Percentiles rank a stretch among this genome's conserved stretches.
Evolutionary conservation across 2,329 filamentous ascomycete species (phyloP).

Genomic region (Colletotrichum sp.): DNA sequence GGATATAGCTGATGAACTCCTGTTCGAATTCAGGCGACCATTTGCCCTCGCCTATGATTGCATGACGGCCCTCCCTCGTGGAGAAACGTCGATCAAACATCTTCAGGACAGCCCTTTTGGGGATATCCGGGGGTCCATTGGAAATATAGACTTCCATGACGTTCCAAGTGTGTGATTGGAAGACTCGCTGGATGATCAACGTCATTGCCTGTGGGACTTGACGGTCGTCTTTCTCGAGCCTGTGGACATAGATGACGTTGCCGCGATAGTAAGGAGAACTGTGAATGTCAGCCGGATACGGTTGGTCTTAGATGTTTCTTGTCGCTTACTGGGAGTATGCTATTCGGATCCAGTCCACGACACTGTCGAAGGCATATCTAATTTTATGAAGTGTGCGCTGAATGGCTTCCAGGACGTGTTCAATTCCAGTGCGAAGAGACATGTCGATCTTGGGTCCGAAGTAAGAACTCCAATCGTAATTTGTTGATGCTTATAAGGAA

Average conservation of each 20-base stretch:
- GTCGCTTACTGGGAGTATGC: conserved; percentile 9
- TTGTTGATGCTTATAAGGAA: background rate
- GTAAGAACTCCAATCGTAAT: background rate
- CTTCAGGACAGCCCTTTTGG: conserved; percentile 2
- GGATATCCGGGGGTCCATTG: background rate
- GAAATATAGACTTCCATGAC: conserved; percentile 5
- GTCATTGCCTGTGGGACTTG: background rate
- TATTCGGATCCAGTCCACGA: conserved; percentile 3
- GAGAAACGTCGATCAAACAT: conserved; percentile 15
- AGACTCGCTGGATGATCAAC: conserved; percentile 9
- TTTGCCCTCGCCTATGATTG: background rate
- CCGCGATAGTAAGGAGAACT: conserved; percentile 12
- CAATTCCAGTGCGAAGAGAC: background rate
- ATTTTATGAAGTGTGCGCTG: background rate
- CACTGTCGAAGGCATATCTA: background rate
- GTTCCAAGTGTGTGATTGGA: conserved; percentile 2
- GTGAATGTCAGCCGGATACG: background rate
- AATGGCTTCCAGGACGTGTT: background rate
- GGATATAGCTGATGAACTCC: conserved; percentile 7
- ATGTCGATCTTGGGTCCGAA: background rate
- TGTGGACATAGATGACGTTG: conserved; percentile 1
- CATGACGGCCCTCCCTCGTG: background rate
- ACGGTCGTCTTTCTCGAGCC: background rate
- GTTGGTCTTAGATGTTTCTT: background rate
- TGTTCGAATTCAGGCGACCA: conserved; percentile 10